These are phyloP conservation scores for Sambucus nigra DNA, from an alignment of 129 eudicot genomes.

Conservation along the genomic window DNA sequence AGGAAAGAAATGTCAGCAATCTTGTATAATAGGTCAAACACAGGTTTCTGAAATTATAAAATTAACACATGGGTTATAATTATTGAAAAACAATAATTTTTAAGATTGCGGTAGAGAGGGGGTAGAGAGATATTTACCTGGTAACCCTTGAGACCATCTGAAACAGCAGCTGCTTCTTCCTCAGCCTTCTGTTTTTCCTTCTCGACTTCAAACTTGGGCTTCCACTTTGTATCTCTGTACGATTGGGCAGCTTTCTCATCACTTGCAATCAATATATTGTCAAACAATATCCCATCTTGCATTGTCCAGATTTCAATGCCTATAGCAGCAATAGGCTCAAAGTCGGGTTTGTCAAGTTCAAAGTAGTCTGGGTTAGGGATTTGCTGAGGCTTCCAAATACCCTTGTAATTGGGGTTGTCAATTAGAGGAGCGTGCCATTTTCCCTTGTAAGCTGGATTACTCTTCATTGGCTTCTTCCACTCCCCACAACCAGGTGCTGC, in stretches of 20 bases:
- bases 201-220: conserved; percentile 69
- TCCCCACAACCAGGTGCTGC: conserved; percentile 89
- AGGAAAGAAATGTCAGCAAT: conserved; percentile 73
- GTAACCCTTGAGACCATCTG: conserved; percentile 56
- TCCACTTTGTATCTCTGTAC: conserved; percentile 61
- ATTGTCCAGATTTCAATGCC: conserved; percentile 99
- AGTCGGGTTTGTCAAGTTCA: conserved; percentile 61
- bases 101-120: background rate
- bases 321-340: conserved; percentile 80
- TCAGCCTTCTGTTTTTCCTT: conserved; percentile 59
- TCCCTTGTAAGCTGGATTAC: conserved; percentile 85
- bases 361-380: conserved; percentile 70
- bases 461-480: conserved; percentile 87
- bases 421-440: conserved; percentile 80
- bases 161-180: conserved; percentile 42
- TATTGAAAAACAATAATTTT: background rate
- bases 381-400: conserved; percentile 75
- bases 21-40: conserved; percentile 80
- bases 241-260: conserved; percentile 64
- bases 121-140: conserved; percentile 38
- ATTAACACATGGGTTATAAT: background rate
- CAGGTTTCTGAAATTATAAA: conserved; percentile 50
- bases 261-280: conserved; percentile 66
- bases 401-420: conserved; percentile 87
- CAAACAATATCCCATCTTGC: conserved; percentile 95